A percentile compares a stretch with the other conserved stretches of the same genome.
Evolutionary conservation across 306 rosid genomes (phyloP).

Genomic region (Dicorynia guianensis): DNA sequence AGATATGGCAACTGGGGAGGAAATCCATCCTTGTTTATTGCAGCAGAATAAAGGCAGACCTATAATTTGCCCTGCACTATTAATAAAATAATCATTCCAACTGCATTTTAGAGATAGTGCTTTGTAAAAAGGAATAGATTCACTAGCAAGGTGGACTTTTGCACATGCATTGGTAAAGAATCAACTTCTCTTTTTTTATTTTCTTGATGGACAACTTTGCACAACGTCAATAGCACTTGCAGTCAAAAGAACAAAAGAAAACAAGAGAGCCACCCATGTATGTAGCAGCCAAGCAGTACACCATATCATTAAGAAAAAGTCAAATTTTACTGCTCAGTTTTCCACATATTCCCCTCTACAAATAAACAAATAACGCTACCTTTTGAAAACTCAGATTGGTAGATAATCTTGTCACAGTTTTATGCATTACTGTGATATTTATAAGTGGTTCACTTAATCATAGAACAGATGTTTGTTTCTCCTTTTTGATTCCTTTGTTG

Average conservation of each 20-base stretch:
- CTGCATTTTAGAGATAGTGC: slow-evolving; percentile 29
- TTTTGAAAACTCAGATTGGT: not conserved
- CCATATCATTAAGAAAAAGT: not conserved
- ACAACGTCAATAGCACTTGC: not conserved
- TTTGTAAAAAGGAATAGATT: slow-evolving; percentile 8
- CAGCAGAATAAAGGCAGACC: slow-evolving; percentile 1
- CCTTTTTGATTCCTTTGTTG: not conserved
- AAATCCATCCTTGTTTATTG: not conserved
- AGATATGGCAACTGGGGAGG: not conserved
- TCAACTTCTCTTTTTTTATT: not conserved
- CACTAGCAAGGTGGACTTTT: slow-evolving; percentile 23
- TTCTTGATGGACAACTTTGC: not conserved
- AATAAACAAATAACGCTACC: no score
- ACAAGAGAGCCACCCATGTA: not conserved
- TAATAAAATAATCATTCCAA: slow-evolving; percentile 2
- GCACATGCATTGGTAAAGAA: not conserved
- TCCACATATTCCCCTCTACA: no score
- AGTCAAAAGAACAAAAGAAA: not conserved
- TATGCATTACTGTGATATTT: no score
- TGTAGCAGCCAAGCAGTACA: not conserved
- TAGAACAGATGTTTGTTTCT: not conserved
- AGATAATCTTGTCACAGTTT: not conserved
- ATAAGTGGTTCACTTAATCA: not conserved
- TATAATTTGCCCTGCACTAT: slow-evolving; percentile 10
- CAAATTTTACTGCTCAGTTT: no score